A percentile compares a stretch with the other conserved stretches of the same genome.
Conservation (phyloP, 2,329 filamentous ascomycete species). For the Xylariaceae sp. region DNA sequence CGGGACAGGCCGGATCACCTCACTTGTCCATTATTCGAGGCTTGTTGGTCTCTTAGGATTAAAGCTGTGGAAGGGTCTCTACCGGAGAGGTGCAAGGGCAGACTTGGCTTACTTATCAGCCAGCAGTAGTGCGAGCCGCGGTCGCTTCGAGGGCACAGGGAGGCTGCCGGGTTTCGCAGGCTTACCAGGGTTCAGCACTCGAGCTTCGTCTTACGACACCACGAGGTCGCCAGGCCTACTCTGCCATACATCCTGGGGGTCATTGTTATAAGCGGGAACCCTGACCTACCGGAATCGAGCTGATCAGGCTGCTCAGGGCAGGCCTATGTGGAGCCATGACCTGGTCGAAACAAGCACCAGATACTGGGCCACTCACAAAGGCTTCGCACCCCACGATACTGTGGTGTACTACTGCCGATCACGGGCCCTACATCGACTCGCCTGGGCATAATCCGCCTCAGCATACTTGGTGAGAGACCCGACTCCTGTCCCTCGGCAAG, state of each 20-base stretch:
- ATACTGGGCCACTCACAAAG: constrained; percentile 15
- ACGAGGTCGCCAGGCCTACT: background rate
- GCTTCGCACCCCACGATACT: constrained; percentile 23
- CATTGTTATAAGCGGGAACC: constrained; percentile 15
- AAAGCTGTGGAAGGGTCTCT: too few relatives aligned
- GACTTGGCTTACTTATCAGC: background rate
- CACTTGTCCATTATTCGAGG: constrained; percentile 20
- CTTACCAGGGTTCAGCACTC: constrained; percentile 12
- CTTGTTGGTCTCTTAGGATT: constrained; percentile 2
- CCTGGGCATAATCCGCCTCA: too few relatives aligned
- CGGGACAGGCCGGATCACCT: constrained; percentile 8
- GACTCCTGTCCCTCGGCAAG: too few relatives aligned
- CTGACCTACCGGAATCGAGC: constrained; percentile 20
- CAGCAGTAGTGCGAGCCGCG: background rate
- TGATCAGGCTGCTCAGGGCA: constrained; percentile 19
- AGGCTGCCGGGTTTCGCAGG: constrained; percentile 9
- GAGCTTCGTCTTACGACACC: too few relatives aligned
- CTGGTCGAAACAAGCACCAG: constrained; percentile 23
- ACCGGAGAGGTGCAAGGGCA: too few relatives aligned
- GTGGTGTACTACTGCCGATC: constrained; percentile 19
- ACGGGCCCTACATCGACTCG: constrained; percentile 17
- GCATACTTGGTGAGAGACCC: too few relatives aligned
- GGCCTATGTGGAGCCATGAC: constrained; percentile 25
- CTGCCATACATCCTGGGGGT: constrained; percentile 6
- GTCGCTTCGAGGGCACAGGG: background rate